Evolutionary conservation across 148 eudicot species (phyloP).

Genomic region (Fagopyrum tataricum): DNA sequence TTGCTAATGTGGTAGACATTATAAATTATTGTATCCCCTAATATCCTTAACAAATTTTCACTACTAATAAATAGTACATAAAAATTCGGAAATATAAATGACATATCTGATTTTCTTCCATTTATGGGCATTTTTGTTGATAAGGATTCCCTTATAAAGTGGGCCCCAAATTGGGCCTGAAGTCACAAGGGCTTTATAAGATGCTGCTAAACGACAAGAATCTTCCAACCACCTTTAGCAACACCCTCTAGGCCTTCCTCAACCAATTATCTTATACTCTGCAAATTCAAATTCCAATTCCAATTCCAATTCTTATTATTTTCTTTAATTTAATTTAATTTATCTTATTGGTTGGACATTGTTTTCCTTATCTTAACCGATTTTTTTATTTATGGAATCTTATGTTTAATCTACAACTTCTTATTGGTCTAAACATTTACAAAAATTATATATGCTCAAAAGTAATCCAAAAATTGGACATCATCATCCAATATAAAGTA

Average conservation of each 20-base stretch:
- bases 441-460: not conserved
- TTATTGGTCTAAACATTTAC: not conserved
- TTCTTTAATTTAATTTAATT: not conserved
- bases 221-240: not conserved
- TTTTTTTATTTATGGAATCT: not conserved
- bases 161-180: conserved; percentile 3
- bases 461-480: not conserved
- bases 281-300: not conserved
- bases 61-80: too few species aligned
- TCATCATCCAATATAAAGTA: conserved; percentile 1
- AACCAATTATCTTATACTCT: not conserved
- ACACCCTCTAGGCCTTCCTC: not conserved
- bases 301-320: not conserved
- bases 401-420: not conserved
- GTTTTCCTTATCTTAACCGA: not conserved
- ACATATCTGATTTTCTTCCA: too few species aligned
- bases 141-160: not conserved
- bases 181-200: not conserved
- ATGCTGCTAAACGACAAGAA: conserved; percentile 9
- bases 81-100: too few species aligned
- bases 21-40: too few species aligned
- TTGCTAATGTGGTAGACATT: too few species aligned
- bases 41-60: too few species aligned
- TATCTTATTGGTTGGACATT: not conserved
- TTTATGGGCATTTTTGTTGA: not conserved